Conservation (phyloP, 257 asterid species). For the Solanum ossicruentum region DNA sequence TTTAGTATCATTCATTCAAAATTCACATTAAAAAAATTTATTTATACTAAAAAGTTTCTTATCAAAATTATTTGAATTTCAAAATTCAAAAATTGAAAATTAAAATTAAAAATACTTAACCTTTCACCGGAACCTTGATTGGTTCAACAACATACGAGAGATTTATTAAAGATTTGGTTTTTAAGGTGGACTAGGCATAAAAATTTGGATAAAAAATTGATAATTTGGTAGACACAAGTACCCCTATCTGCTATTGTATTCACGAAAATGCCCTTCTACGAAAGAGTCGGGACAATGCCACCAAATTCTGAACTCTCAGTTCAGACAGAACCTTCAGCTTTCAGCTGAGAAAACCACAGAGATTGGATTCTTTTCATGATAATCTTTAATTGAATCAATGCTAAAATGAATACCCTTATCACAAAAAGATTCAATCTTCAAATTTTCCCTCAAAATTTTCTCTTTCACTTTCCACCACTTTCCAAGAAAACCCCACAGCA, state of each 20-base stretch:
- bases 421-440: slow-evolving; percentile 17
- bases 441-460: slow-evolving; percentile 5
- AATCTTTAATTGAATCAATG: not conserved
- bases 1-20: not conserved
- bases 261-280: not conserved
- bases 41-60: not conserved
- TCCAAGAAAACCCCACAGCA: slow-evolving; percentile 9
- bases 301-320: not conserved
- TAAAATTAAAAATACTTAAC: not conserved
- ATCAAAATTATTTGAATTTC: not conserved
- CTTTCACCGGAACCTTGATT: no score
- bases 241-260: not conserved
- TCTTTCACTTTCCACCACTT: slow-evolving; percentile 9
- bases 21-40: not conserved
- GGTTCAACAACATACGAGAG: not conserved
- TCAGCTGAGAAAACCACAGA: not conserved
- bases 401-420: slow-evolving; percentile 35
- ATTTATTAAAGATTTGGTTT: not conserved
- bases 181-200: not conserved
- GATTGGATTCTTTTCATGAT: not conserved
- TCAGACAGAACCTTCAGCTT: not conserved
- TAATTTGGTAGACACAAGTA: not conserved
- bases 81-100: not conserved
- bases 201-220: not conserved
- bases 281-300: not conserved